Percentiles rank a stretch among this genome's conserved stretches.
These are phyloP conservation scores for Schrenkiella parvula DNA, from an alignment of 345 rosid genomes.

Conservation along the genomic window DNA sequence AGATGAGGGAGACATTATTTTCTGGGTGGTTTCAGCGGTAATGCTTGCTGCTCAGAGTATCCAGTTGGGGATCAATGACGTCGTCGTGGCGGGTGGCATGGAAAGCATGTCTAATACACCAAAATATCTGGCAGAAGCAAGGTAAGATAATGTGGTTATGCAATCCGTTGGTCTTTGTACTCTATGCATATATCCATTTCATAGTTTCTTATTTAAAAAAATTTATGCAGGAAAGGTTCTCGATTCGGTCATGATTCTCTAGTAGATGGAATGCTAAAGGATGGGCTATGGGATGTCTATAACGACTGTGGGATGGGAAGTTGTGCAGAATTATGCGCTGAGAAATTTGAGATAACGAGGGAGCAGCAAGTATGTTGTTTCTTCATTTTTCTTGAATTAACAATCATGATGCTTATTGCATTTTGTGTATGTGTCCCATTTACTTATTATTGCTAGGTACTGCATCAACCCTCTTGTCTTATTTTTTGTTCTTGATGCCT, in stretches of 20 bases:
- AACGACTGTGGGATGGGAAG: constrained; percentile 91
- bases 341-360: constrained; percentile 61
- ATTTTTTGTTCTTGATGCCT: background rate
- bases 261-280: constrained; percentile 95
- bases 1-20: background rate
- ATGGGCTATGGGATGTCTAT: constrained; percentile 97
- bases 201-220: constrained; percentile 23
- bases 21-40: constrained; percentile 54
- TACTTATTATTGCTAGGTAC: background rate
- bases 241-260: constrained; percentile 90
- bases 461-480: background rate
- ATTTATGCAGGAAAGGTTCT: constrained; percentile 80
- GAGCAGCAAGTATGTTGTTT: constrained; percentile 64
- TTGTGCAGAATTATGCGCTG: constrained; percentile 94
- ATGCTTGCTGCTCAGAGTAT: constrained; percentile 95
- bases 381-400: background rate
- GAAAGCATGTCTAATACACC: constrained; percentile 98
- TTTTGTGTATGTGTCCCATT: background rate
- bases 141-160: constrained; percentile 39
- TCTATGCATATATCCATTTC: background rate
- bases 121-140: constrained; percentile 86
- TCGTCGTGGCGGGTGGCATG: constrained; percentile 98
- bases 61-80: constrained; percentile 86
- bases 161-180: background rate
- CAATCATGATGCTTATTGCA: background rate